Conservation (phyloP, 306 rosid genomes). For the Neltuma alba region DNA sequence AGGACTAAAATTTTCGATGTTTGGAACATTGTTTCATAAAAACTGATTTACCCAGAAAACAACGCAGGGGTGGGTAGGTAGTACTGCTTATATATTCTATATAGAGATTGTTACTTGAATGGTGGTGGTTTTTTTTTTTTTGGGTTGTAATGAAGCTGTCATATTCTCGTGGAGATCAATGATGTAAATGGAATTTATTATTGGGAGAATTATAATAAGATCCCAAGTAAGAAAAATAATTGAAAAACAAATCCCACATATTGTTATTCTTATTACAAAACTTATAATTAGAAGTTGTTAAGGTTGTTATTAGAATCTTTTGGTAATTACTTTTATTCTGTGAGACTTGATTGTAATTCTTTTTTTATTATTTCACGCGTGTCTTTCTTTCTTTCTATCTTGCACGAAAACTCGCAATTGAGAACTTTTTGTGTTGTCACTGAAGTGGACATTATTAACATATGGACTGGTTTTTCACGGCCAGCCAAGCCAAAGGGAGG, state of each 20-base stretch:
- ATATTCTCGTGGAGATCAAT: conserved; percentile 56
- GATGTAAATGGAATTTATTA: conserved; percentile 47
- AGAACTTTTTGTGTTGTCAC: conserved; percentile 46
- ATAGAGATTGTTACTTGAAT: conserved; percentile 34
- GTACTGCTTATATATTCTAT: conserved; percentile 39
- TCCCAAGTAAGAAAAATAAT: too few species aligned
- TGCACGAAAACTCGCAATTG: conserved; percentile 50
- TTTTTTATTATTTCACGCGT: conserved; percentile 13
- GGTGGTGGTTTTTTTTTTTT: conserved; percentile 1
- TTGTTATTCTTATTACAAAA: too few species aligned
- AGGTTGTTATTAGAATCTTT: too few species aligned
- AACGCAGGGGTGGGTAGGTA: conserved; percentile 29
- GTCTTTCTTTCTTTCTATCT: conserved; percentile 53
- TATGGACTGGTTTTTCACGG: conserved; percentile 25
- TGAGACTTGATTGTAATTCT: too few species aligned
- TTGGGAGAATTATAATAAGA: too few species aligned
- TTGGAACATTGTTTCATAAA: conserved; percentile 49
- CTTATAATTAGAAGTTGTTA: too few species aligned
- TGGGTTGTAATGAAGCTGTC: conserved; percentile 43
- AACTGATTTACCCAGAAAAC: conserved; percentile 34
- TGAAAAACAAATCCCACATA: too few species aligned
- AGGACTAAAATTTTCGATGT: conserved; percentile 45
- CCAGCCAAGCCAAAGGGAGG: background rate
- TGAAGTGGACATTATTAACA: conserved; percentile 34
- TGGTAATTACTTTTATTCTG: too few species aligned